Conservation (phyloP, 139 green algal species). For the Chlamydomonas sp. region DNA sequence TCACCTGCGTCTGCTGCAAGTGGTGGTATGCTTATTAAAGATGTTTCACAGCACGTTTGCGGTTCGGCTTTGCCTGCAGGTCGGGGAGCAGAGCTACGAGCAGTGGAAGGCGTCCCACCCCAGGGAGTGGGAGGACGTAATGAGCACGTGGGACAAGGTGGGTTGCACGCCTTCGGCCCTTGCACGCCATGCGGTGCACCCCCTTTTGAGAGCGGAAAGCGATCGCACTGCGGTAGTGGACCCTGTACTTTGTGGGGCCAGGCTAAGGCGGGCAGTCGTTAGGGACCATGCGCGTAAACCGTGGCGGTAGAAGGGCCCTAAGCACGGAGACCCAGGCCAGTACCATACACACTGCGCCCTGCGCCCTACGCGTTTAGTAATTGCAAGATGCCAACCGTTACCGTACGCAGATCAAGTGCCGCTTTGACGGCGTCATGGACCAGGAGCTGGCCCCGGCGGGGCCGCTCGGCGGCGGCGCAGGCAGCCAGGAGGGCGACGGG, state of each 20-base stretch:
- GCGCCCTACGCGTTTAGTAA: too few species aligned
- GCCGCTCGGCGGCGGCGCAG: neutral
- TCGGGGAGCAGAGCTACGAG: constrained; percentile 23
- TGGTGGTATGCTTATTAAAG: neutral
- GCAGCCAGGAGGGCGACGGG: neutral
- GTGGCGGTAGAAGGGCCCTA: too few species aligned
- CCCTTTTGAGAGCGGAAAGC: too few species aligned
- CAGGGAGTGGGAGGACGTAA: constrained; percentile 1
- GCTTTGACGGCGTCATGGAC: neutral
- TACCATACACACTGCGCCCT: too few species aligned
- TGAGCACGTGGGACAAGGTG: constrained; percentile 18
- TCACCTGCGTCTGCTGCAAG: too few species aligned
- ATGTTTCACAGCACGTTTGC: neutral
- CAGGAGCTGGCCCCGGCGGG: neutral
- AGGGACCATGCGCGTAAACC: too few species aligned
- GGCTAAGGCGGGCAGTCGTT: too few species aligned
- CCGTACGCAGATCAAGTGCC: constrained; percentile 12
- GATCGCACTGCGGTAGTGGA: too few species aligned
- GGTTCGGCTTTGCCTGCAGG: neutral
- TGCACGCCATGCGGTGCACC: too few species aligned
- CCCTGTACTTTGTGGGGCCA: too few species aligned
- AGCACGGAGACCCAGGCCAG: too few species aligned
- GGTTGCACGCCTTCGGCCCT: neutral
- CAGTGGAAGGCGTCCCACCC: neutral
- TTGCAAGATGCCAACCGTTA: too few species aligned